A percentile compares a stretch with the other conserved stretches of the same genome.
These are phyloP conservation scores for Elongisporangium prolatum DNA, from an alignment of 352 stramenopile genomes.

Conservation along the genomic window DNA sequence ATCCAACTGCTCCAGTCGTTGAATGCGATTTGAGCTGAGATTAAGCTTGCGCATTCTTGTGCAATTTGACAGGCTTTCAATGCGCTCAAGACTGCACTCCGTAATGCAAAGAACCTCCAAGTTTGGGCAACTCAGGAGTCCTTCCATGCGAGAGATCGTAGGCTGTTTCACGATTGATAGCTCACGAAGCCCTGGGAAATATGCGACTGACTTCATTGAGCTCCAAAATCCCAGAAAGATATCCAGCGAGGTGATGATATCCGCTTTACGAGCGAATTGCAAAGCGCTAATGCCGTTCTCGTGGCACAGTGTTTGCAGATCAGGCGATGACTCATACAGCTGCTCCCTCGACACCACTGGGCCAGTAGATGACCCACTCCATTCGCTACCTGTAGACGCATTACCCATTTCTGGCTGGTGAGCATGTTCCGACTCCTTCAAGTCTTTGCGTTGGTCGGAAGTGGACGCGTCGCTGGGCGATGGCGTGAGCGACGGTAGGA, in stretches of 20 bases:
- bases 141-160: slow-evolving; percentile 53
- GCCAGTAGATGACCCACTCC: neutral
- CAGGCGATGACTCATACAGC: slow-evolving; percentile 35
- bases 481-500: neutral
- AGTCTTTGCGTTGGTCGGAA: neutral
- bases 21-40: slow-evolving; percentile 66
- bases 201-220: slow-evolving; percentile 59
- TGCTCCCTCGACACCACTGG: slow-evolving; percentile 1
- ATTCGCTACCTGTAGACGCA: neutral
- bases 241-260: slow-evolving; percentile 38
- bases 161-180: slow-evolving; percentile 76
- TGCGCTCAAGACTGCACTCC: slow-evolving; percentile 53
- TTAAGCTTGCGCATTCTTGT: slow-evolving; percentile 57
- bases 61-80: slow-evolving; percentile 41
- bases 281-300: slow-evolving; percentile 53
- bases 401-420: neutral
- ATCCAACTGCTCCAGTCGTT: slow-evolving; percentile 46
- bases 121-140: slow-evolving; percentile 36
- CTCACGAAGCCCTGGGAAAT: slow-evolving; percentile 59
- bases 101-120: slow-evolving; percentile 64
- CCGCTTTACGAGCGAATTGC: slow-evolving; percentile 48
- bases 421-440: neutral
- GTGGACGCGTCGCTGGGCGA: neutral
- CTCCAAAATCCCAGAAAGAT: slow-evolving; percentile 80
- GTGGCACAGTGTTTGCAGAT: slow-evolving; percentile 59